phyloP scores from a whole-genome alignment of 2,329 filamentous ascomycete species.

The Arthroderma sp. region DNA sequence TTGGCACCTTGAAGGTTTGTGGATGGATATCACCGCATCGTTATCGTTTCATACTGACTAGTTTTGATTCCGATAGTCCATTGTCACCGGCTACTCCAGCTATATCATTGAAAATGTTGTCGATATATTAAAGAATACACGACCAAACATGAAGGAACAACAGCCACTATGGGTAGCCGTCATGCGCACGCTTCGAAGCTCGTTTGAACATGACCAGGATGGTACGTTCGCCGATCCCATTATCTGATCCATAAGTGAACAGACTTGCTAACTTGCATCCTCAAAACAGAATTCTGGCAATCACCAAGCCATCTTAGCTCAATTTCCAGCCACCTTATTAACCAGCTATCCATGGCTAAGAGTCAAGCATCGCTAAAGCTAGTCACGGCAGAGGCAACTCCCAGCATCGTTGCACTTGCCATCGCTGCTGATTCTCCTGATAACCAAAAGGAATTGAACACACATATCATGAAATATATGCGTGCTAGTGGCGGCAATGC shows the following conservation, averaged over 20 bases:
- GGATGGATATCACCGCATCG: neutral
- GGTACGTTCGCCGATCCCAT: conserved; percentile 30
- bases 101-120: conserved; percentile 70
- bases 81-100: conserved; percentile 82
- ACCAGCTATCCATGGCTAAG: conserved; percentile 47
- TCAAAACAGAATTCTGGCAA: conserved; percentile 66
- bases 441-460: conserved; percentile 84
- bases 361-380: conserved; percentile 36
- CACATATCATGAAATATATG: conserved; percentile 62
- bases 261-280: conserved; percentile 1
- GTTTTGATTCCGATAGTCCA: conserved; percentile 43
- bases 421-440: conserved; percentile 70
- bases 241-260: neutral
- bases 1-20: conserved; percentile 61
- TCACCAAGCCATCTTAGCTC: conserved; percentile 71
- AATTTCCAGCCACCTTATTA: conserved; percentile 57
- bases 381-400: conserved; percentile 47
- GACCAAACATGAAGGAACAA: conserved; percentile 35
- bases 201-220: conserved; percentile 82
- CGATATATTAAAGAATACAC: conserved; percentile 41
- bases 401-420: conserved; percentile 68
- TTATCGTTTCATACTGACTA: neutral
- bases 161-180: conserved; percentile 57
- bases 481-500: conserved; percentile 40
- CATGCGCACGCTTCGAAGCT: conserved; percentile 58